Conservation (phyloP, 2,329 filamentous ascomycete genomes). For the Ophiostoma pallidulum region DNA sequence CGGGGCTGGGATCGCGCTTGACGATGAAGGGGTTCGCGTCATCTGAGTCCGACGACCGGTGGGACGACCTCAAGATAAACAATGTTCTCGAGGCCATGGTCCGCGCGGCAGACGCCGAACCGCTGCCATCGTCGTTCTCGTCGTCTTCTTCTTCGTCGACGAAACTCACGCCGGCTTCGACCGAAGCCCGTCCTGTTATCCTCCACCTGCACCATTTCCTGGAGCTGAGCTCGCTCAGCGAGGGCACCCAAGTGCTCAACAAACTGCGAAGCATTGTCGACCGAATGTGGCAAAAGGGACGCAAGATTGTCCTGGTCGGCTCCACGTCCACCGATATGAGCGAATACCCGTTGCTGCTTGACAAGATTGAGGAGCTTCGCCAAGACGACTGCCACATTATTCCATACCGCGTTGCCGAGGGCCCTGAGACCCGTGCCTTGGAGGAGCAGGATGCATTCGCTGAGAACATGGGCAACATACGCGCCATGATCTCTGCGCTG, state of each 20-base stretch:
- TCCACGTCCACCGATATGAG: constrained; percentile 52
- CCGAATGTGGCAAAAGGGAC: constrained; percentile 59
- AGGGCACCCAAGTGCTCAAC: constrained; percentile 59
- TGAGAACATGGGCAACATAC: constrained; percentile 39
- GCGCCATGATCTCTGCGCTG: constrained; percentile 35
- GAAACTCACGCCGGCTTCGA: background rate
- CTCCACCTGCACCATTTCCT: constrained; percentile 74
- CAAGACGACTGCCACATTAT: constrained; percentile 24
- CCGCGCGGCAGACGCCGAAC: constrained; percentile 33
- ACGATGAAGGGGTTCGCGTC: constrained; percentile 19
- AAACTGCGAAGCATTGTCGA: constrained; percentile 65
- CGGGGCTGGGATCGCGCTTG: constrained; percentile 6
- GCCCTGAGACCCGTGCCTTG: constrained; percentile 9
- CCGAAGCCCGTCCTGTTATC: constrained; percentile 43
- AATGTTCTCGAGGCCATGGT: constrained; percentile 49
- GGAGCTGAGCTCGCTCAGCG: constrained; percentile 60
- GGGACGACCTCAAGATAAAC: constrained; percentile 53
- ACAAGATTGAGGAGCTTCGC: constrained; percentile 24
- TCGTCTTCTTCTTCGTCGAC: constrained; percentile 1
- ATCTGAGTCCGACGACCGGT: constrained; percentile 36
- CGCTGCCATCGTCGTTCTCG: background rate
- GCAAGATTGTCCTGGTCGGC: constrained; percentile 69
- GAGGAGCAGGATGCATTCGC: constrained; percentile 30
- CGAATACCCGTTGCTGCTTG: constrained; percentile 21
- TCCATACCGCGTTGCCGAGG: constrained; percentile 20